Evolutionary conservation across 2,329 filamentous ascomycete genomes (phyloP).

Genomic region (Penicillium corylophilum): DNA sequence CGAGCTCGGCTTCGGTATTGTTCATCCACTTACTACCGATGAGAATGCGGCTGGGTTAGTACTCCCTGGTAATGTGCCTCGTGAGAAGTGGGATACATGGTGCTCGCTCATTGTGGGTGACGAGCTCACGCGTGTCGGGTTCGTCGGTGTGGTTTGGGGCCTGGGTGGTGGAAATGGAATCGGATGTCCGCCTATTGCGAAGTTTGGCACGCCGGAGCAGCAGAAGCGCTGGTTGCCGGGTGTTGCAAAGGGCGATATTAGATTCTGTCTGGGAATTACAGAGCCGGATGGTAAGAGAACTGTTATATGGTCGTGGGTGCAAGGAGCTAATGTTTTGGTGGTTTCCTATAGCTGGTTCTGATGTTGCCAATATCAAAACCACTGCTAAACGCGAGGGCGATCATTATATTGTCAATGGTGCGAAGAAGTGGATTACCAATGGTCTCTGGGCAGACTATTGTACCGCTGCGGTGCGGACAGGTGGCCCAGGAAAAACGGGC

Average conservation of each 20-base stretch:
- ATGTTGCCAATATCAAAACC: constrained; percentile 63
- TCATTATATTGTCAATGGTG: constrained; percentile 63
- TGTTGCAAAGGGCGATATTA: constrained; percentile 58
- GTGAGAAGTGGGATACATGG: constrained; percentile 56
- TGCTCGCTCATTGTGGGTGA: constrained; percentile 57
- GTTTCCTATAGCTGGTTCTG: constrained; percentile 52
- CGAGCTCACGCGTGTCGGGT: constrained; percentile 56
- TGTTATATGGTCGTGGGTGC: neutral
- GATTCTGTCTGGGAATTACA: constrained; percentile 65
- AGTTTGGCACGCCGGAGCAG: constrained; percentile 61
- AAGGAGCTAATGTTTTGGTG: constrained; percentile 6
- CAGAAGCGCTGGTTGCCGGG: constrained; percentile 59
- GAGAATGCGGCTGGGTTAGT: constrained; percentile 42
- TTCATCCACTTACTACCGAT: constrained; percentile 37
- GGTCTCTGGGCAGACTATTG: constrained; percentile 61
- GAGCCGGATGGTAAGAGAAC: constrained; percentile 56
- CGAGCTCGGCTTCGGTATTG: constrained; percentile 41
- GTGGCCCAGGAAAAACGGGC: constrained; percentile 59
- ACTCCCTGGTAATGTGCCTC: constrained; percentile 48
- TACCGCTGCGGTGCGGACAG: constrained; percentile 60
- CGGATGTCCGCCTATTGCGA: constrained; percentile 63
- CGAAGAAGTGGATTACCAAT: constrained; percentile 69
- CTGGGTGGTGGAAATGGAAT: constrained; percentile 62
- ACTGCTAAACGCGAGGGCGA: constrained; percentile 55
- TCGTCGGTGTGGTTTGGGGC: constrained; percentile 58